phyloP scores from a whole-genome alignment of 805 yeast species.

The Brettanomyces sp. region DNA sequence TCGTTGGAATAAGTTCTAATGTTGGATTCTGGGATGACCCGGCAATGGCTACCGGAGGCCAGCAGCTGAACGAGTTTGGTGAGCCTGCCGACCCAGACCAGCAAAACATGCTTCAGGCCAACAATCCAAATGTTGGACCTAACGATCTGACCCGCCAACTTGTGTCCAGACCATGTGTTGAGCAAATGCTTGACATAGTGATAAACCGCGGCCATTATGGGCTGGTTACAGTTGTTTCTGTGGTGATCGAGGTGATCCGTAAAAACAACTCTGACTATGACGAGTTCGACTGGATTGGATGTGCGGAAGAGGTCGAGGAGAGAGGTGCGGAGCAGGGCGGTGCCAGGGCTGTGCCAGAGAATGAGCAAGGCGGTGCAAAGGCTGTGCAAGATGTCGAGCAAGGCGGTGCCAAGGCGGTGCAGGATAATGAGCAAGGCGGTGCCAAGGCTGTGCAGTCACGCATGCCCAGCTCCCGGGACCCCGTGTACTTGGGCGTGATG shows the following conservation, averaged over 20 bases:
- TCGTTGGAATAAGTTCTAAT: conserved; percentile 45
- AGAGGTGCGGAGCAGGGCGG: conserved; percentile 4
- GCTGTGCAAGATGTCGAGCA: background rate
- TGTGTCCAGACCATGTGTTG: conserved; percentile 61
- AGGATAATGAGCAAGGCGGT: conserved; percentile 4
- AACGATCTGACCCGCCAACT: conserved; percentile 86
- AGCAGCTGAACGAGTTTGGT: conserved; percentile 39
- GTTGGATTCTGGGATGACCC: conserved; percentile 27
- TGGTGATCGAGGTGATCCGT: conserved; percentile 85
- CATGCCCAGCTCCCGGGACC: conserved; percentile 75
- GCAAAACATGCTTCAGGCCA: conserved; percentile 20
- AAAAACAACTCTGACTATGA: conserved; percentile 96
- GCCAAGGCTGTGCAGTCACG: background rate
- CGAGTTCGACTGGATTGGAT: conserved; percentile 28
- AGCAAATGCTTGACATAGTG: conserved; percentile 65
- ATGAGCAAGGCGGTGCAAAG: conserved; percentile 1
- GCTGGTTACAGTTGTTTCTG: conserved; percentile 86
- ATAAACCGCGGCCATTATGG: conserved; percentile 70
- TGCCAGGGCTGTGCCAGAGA: background rate
- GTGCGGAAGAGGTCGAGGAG: conserved; percentile 13
- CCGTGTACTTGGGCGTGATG: conserved; percentile 83
- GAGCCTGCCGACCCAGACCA: conserved; percentile 51
- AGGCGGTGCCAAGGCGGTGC: background rate
- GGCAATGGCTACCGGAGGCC: conserved; percentile 3
- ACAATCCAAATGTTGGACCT: conserved; percentile 89